A percentile compares a stretch with the other conserved stretches of the same genome.
These are phyloP conservation scores for Draba incana DNA, from an alignment of 345 rosid species.

Conservation along the genomic window DNA sequence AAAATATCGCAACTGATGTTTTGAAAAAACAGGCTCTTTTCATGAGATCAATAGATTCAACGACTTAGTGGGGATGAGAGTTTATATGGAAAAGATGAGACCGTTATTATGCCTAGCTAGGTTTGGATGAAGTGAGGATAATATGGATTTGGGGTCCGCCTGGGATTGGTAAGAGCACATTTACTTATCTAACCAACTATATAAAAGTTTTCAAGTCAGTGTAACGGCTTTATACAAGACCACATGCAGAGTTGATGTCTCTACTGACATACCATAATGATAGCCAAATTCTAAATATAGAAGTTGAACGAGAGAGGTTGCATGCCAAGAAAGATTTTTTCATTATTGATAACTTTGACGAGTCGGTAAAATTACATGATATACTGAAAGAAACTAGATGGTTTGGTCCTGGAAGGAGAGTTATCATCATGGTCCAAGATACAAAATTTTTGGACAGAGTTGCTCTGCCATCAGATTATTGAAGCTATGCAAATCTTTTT, in stretches of 20 bases:
- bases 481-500: conserved; percentile 11
- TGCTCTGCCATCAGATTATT: too few relatives aligned
- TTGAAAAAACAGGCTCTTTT: conserved; percentile 7
- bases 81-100: conserved; percentile 9
- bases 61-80: too few relatives aligned
- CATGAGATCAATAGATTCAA: too few relatives aligned
- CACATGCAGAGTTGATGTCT: conserved; percentile 8
- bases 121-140: conserved; percentile 18
- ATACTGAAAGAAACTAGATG: too few relatives aligned
- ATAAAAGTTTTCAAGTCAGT: conserved; percentile 15
- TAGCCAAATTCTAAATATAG: not conserved
- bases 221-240: conserved; percentile 6
- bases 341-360: conserved; percentile 11
- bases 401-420: too few relatives aligned
- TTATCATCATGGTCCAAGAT: too few relatives aligned
- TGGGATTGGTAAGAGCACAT: conserved; percentile 29
- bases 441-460: too few relatives aligned
- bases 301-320: conserved; percentile 24
- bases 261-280: conserved; percentile 16
- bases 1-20: conserved; percentile 14
- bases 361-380: not conserved
- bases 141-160: conserved; percentile 21
- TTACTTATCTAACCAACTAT: not conserved
- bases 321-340: conserved; percentile 14
- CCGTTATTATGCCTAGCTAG: conserved; percentile 7